Percentiles rank a stretch among this genome's conserved stretches.
Evolutionary conservation across 106 monocot species (phyloP).

Genomic region (Dendrobium officinale): DNA sequence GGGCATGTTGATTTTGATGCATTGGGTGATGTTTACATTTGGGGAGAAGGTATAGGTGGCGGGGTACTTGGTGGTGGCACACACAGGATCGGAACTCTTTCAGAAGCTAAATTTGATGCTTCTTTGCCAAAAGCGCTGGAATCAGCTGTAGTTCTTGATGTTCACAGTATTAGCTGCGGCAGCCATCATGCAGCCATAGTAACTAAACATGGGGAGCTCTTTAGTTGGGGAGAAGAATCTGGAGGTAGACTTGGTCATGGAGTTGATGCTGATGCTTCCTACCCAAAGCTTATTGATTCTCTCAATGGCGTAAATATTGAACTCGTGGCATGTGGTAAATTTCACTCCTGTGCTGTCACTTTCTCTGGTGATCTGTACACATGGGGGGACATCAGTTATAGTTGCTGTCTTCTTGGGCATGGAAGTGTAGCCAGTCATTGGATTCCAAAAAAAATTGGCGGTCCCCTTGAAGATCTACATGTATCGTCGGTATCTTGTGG

Average conservation of each 20-base stretch:
- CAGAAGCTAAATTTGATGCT: slow-evolving; percentile 28
- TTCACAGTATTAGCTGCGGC: slow-evolving; percentile 68
- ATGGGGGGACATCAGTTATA: slow-evolving; percentile 71
- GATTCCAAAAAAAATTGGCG: too few species aligned
- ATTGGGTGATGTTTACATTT: slow-evolving; percentile 79
- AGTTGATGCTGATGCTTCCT: slow-evolving; percentile 37
- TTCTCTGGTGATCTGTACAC: slow-evolving; percentile 67
- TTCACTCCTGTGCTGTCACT: slow-evolving; percentile 72
- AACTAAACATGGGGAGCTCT: slow-evolving; percentile 82
- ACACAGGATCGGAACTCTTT: slow-evolving; percentile 11
- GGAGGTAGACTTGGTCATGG: slow-evolving; percentile 79
- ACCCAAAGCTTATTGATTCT: slow-evolving; percentile 60
- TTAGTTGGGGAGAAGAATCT: slow-evolving; percentile 82
- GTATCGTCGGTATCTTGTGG: slow-evolving; percentile 63
- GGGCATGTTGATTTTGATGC: slow-evolving; percentile 81
- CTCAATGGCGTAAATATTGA: slow-evolving; percentile 45
- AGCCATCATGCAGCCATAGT: slow-evolving; percentile 62
- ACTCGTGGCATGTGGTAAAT: slow-evolving; percentile 65
- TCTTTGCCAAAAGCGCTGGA: slow-evolving; percentile 65
- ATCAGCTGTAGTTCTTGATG: slow-evolving; percentile 75
- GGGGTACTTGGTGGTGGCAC: slow-evolving; percentile 16
- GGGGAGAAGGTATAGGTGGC: slow-evolving; percentile 78
- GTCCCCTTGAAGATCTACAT: too few species aligned
- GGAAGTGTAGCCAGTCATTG: too few species aligned
- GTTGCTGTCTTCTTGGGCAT: slow-evolving; percentile 34